These are phyloP conservation scores for Cordyceps farinosa DNA, from an alignment of 2,329 filamentous ascomycete species.

Conservation along the genomic window DNA sequence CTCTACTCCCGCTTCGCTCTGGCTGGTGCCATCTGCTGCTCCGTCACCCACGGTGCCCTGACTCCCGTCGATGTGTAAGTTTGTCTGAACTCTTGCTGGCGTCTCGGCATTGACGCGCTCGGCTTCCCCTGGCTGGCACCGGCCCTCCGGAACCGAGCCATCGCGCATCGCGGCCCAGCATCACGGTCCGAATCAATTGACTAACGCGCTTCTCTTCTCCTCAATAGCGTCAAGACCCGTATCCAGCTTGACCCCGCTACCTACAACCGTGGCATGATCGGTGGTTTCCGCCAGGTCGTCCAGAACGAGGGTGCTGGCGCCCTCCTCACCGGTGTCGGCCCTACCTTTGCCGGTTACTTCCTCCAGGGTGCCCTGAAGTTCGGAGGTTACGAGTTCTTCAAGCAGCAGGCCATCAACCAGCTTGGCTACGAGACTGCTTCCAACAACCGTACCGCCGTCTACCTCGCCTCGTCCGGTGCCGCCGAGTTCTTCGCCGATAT, in stretches of 20 bases:
- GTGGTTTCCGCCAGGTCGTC: constrained; percentile 76
- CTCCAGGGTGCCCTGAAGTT: constrained; percentile 85
- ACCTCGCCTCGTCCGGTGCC: constrained; percentile 60
- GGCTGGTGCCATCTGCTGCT: constrained; percentile 96
- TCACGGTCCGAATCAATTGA: constrained; percentile 7
- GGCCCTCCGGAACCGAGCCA: not conserved
- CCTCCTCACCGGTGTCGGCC: constrained; percentile 74
- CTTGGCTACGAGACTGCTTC: constrained; percentile 68
- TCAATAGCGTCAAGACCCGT: constrained; percentile 74
- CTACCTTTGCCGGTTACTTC: constrained; percentile 80
- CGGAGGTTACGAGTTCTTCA: constrained; percentile 88
- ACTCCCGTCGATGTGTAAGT: constrained; percentile 99
- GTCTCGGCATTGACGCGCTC: not conserved
- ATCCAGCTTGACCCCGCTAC: constrained; percentile 81
- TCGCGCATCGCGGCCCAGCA: not conserved
- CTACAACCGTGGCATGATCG: constrained; percentile 79
- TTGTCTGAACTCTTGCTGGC: not conserved
- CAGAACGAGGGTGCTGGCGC: constrained; percentile 73
- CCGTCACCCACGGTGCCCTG: constrained; percentile 92
- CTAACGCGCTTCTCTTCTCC: constrained; percentile 17
- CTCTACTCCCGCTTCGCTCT: constrained; percentile 97
- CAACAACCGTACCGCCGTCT: constrained; percentile 71
- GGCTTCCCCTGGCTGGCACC: not conserved
- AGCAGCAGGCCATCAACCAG: constrained; percentile 74
- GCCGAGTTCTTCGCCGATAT: constrained; percentile 66